Evolutionary conservation across 179 eudicot species (phyloP).

Genomic region (Sideroxylon spinosum): DNA sequence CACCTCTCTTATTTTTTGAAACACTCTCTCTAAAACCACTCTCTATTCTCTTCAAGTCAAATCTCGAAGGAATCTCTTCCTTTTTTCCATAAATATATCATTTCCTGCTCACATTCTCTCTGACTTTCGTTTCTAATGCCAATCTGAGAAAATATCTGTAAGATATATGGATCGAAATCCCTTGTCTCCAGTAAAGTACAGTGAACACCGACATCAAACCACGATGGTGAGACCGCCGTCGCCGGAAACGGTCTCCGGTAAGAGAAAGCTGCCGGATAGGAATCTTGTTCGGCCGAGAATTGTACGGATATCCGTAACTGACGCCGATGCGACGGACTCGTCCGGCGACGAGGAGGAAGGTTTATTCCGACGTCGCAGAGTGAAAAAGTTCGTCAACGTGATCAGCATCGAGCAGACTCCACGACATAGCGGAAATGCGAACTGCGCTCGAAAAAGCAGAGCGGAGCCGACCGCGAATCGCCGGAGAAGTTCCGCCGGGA

Average conservation of each 20-base stretch:
- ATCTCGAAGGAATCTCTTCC: not conserved
- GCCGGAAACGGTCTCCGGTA: not conserved
- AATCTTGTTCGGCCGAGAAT: constrained; percentile 22
- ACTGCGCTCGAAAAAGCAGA: not conserved
- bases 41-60: not conserved
- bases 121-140: constrained; percentile 5
- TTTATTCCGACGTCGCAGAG: constrained; percentile 29
- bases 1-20: constrained; percentile 7
- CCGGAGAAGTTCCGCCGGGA: not conserved
- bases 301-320: constrained; percentile 64
- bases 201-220: constrained; percentile 35
- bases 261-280: not conserved
- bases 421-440: not conserved
- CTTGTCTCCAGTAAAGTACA: constrained; percentile 35
- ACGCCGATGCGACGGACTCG: constrained; percentile 73
- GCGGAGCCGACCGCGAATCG: not conserved
- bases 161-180: constrained; percentile 14
- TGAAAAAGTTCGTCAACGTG: constrained; percentile 51
- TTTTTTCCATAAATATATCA: not conserved
- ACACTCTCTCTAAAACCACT: not conserved
- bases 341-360: constrained; percentile 55
- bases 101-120: not conserved
- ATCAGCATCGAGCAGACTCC: constrained; percentile 36
- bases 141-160: constrained; percentile 8
- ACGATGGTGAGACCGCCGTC: not conserved